Conservation (phyloP, 192 early-diverging fungal species). For the Coemansia sp. region DNA sequence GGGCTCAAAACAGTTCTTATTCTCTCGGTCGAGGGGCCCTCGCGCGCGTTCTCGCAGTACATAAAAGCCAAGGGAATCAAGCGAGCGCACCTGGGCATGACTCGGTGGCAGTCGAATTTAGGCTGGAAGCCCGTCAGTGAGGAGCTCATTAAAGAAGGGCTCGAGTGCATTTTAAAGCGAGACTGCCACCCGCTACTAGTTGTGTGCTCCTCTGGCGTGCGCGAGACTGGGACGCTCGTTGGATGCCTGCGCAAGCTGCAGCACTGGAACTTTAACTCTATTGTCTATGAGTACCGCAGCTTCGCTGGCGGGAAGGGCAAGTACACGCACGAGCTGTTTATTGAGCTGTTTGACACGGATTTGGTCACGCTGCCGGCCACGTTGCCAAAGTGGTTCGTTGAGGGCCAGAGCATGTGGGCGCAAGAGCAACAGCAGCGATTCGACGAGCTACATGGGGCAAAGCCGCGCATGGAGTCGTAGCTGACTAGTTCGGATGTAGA, state of each 20-base stretch:
- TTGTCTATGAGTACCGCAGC: conserved; percentile 93
- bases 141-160: conserved; percentile 92
- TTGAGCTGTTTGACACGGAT: conserved; percentile 92
- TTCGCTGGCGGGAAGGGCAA: conserved; percentile 87
- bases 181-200: conserved; percentile 83
- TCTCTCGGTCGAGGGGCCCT: conserved; percentile 79
- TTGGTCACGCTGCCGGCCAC: conserved; percentile 77
- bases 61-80: conserved; percentile 69
- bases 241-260: conserved; percentile 92
- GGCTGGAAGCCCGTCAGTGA: conserved; percentile 92
- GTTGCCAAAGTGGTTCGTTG: conserved; percentile 79
- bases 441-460: conserved; percentile 22
- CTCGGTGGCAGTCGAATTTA: conserved; percentile 65
- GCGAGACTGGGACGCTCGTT: conserved; percentile 91
- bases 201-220: conserved; percentile 90
- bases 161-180: conserved; percentile 81
- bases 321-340: conserved; percentile 90
- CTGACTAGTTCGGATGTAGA: not conserved
- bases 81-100: conserved; percentile 67
- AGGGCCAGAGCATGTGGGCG: conserved; percentile 64
- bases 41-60: conserved; percentile 69
- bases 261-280: conserved; percentile 96
- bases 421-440: conserved; percentile 36
- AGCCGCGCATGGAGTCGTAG: not conserved
- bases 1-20: conserved; percentile 76